A percentile compares a stretch with the other conserved stretches of the same genome.
Evolutionary conservation across 805 yeast genomes (phyloP).

Genomic region (Sugiyamaella mastotermitis): DNA sequence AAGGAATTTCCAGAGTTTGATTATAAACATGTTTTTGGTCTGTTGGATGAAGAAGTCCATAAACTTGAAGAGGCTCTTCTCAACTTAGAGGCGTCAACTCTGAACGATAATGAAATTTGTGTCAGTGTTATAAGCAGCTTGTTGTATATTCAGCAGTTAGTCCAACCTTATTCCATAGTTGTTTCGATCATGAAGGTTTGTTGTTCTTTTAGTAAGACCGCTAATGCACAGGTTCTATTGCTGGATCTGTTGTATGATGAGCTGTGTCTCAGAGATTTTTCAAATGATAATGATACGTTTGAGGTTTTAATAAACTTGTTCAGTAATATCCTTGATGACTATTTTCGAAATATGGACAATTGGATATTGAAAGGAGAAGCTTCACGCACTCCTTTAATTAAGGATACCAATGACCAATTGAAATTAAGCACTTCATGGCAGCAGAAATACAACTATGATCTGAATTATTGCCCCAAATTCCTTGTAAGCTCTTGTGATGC

Average conservation of each 20-base stretch:
- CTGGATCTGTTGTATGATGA: constrained; percentile 7
- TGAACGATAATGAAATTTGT: not conserved
- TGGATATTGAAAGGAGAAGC: no score
- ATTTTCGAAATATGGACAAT: no score
- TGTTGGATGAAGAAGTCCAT: constrained; percentile 5
- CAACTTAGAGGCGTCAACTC: constrained; percentile 7
- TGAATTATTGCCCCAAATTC: no score
- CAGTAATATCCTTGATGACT: no score
- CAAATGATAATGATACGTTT: constrained; percentile 1
- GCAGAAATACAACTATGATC: no score
- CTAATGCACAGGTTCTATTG: constrained; percentile 3
- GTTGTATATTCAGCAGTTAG: not conserved
- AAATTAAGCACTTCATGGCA: no score
- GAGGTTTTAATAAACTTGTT: no score
- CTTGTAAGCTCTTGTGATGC: no score
- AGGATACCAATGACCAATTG: no score
- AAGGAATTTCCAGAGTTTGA: constrained; percentile 10
- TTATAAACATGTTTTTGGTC: constrained; percentile 10
- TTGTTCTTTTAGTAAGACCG: not conserved
- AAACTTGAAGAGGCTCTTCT: constrained; percentile 7
- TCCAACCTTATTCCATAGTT: constrained; percentile 8
- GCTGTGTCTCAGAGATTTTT: not conserved
- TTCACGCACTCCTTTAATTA: no score
- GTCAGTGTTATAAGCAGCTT: constrained; percentile 6
- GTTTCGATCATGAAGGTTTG: constrained; percentile 3